These are phyloP conservation scores for Plasmodium knowlesi DNA, from an alignment of 169 alveolate species.

Conservation along the genomic window DNA sequence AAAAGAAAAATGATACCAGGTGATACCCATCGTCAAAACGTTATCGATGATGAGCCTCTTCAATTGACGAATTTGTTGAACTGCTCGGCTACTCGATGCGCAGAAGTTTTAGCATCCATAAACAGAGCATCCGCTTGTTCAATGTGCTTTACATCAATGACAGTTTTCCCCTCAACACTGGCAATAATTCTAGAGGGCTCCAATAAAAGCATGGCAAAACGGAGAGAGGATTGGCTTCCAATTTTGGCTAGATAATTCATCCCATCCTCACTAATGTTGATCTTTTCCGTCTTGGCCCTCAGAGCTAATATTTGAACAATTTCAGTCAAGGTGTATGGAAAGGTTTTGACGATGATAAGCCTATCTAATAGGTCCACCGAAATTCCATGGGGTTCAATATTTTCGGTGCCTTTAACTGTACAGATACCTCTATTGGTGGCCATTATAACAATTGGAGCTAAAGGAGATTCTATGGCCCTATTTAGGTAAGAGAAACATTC, in stretches of 20 bases:
- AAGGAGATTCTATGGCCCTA: constrained; percentile 98
- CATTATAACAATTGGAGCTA: constrained; percentile 98
- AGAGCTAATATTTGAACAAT: constrained; percentile 94
- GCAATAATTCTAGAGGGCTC: constrained; percentile 98
- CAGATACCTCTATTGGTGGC: constrained; percentile 99
- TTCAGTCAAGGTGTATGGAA: constrained; percentile 91
- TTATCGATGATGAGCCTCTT: neutral
- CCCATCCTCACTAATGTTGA: constrained; percentile 96
- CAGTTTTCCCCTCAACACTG: constrained; percentile 92
- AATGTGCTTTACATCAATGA: constrained; percentile 92
- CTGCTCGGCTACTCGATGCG: constrained; percentile 94
- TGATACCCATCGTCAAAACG: neutral
- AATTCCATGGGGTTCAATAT: constrained; percentile 98
- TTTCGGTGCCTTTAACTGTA: constrained; percentile 98
- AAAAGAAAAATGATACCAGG: neutral
- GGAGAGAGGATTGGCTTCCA: constrained; percentile 96
- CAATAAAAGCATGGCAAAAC: constrained; percentile 95
- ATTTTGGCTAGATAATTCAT: constrained; percentile 95
- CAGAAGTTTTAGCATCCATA: constrained; percentile 97
- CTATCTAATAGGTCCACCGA: constrained; percentile 99
- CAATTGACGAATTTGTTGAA: constrained; percentile 91
- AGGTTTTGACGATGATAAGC: constrained; percentile 96
- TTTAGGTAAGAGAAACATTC: constrained; percentile 99
- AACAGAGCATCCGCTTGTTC: constrained; percentile 96
- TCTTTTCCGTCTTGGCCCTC: constrained; percentile 97